Percentiles rank a stretch among this genome's conserved stretches.
Evolutionary conservation across 2,329 filamentous ascomycete genomes (phyloP).

Genomic region (Epicoccum nigrum): DNA sequence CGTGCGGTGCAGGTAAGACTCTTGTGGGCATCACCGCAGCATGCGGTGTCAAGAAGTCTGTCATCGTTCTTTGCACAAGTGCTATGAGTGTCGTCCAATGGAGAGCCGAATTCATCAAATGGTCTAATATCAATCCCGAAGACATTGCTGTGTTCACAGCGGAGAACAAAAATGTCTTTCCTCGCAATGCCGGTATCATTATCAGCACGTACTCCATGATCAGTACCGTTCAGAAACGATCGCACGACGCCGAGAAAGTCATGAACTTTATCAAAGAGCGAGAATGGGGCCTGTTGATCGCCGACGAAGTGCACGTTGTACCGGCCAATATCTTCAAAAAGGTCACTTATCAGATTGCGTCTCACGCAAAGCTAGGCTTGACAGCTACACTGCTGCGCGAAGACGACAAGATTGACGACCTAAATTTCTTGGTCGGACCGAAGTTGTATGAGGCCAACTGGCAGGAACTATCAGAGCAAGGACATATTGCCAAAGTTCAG

Average conservation of each 20-base stretch:
- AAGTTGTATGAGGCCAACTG: constrained; percentile 99
- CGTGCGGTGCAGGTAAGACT: constrained; percentile 96
- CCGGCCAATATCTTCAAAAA: constrained; percentile 95
- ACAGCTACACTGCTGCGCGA: constrained; percentile 94
- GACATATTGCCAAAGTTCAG: constrained; percentile 95
- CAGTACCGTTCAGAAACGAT: constrained; percentile 84
- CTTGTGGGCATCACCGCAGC: constrained; percentile 97
- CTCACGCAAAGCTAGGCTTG: constrained; percentile 91
- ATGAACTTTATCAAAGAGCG: constrained; percentile 89
- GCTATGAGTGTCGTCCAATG: constrained; percentile 98
- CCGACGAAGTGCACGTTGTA: constrained; percentile 98
- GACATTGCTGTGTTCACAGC: constrained; percentile 96
- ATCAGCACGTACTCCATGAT: constrained; percentile 99
- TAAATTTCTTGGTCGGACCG: constrained; percentile 96
- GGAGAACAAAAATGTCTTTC: constrained; percentile 85
- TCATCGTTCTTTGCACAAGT: constrained; percentile 93
- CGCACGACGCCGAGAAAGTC: constrained; percentile 94
- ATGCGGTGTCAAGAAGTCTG: constrained; percentile 96
- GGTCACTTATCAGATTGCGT: constrained; percentile 90
- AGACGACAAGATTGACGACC: constrained; percentile 96
- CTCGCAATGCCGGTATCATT: constrained; percentile 90
- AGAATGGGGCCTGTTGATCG: constrained; percentile 96
- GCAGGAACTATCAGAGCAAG: constrained; percentile 97
- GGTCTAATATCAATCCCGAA: constrained; percentile 96
- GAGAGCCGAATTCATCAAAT: constrained; percentile 95